These are phyloP conservation scores for Fusarium hainanense DNA, from an alignment of 2,329 filamentous ascomycete species.

Conservation along the genomic window DNA sequence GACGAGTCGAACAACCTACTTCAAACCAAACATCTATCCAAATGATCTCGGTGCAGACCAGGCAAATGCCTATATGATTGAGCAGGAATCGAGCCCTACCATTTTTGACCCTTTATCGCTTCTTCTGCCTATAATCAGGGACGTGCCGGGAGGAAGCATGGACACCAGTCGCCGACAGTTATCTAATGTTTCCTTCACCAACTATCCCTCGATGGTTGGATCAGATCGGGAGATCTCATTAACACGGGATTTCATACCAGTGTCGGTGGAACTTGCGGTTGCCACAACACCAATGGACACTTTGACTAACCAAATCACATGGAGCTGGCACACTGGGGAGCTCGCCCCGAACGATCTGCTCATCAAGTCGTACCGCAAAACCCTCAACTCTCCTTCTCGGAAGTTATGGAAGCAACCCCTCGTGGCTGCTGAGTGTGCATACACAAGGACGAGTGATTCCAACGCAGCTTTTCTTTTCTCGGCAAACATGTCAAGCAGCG, in stretches of 20 bases:
- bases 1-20: not conserved
- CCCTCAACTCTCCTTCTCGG: fast-evolving
- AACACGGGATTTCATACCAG: not conserved
- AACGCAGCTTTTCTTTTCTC: not conserved
- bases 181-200: not conserved
- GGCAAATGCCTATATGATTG: not conserved
- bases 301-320: not conserved
- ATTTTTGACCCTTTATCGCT: not conserved
- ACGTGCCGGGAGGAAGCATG: not conserved
- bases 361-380: not conserved
- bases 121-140: not conserved
- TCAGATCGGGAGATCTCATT: not conserved
- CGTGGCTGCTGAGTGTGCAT: not conserved
- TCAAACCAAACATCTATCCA: not conserved
- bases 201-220: fast-evolving
- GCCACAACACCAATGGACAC: not conserved
- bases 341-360: not conserved
- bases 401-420: not conserved
- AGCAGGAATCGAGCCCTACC: not conserved
- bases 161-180: not conserved
- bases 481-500: not conserved
- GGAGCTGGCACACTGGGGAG: not conserved
- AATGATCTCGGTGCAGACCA: not conserved
- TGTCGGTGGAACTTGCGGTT: not conserved
- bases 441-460: not conserved